Conservation (phyloP, 495 filamentous ascomycete genomes). For the Podospora comata region DNA sequence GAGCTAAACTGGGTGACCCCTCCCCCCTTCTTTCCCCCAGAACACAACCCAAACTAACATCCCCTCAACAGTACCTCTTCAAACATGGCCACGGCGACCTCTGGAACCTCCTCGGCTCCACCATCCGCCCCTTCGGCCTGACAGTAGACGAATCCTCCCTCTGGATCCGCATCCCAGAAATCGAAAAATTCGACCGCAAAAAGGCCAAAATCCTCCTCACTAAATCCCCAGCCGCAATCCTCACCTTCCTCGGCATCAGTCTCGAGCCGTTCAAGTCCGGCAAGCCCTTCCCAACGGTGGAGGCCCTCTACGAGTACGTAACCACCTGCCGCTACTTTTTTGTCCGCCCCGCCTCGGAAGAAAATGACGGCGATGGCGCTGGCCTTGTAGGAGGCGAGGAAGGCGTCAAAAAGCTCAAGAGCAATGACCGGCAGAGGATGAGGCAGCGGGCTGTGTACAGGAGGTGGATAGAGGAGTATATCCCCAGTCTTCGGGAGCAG, state of each 20-base stretch:
- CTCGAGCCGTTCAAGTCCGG: constrained; percentile 36
- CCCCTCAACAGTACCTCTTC: constrained; percentile 43
- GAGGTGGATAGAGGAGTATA: constrained; percentile 53
- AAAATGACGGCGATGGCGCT: constrained; percentile 17
- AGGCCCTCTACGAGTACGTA: constrained; percentile 57
- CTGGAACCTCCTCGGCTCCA: constrained; percentile 61
- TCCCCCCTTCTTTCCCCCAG: not conserved
- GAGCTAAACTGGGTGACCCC: constrained; percentile 51
- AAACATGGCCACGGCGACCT: constrained; percentile 63
- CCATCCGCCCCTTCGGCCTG: constrained; percentile 58
- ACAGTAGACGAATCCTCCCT: constrained; percentile 59
- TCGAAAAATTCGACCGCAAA: constrained; percentile 55
- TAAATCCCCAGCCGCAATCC: constrained; percentile 45
- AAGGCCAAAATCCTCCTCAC: constrained; percentile 56
- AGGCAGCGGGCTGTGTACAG: constrained; percentile 45
- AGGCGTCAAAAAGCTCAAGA: constrained; percentile 43
- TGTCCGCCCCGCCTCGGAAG: constrained; percentile 22
- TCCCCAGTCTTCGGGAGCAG: constrained; percentile 41
- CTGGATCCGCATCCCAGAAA: constrained; percentile 58
- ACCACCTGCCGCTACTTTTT: constrained; percentile 53
- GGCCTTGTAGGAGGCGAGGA: constrained; percentile 28
- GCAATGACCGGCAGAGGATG: constrained; percentile 51
- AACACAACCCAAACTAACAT: not conserved
- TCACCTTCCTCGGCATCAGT: constrained; percentile 59
- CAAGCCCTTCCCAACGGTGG: constrained; percentile 45